Conservation (phyloP, 345 rosid species). For the Populus ilicifolia region DNA sequence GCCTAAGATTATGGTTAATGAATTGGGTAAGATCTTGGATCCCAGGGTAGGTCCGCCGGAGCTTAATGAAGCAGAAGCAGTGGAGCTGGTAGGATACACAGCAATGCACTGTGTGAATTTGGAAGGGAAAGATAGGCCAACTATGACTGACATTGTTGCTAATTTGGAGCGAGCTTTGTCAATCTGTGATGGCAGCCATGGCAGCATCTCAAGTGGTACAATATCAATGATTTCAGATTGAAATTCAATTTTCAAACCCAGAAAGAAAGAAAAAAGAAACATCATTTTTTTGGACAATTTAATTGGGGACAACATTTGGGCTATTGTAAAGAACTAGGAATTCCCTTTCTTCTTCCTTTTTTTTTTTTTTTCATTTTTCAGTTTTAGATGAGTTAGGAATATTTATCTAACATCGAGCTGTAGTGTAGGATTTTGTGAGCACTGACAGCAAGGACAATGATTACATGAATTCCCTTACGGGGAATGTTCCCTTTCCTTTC, state of each 20-base stretch:
- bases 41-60: conserved; percentile 52
- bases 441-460: conserved; percentile 25
- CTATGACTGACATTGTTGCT: conserved; percentile 53
- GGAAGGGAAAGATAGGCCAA: conserved; percentile 71
- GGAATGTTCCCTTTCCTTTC: background rate
- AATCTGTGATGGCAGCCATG: conserved; percentile 40
- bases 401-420: conserved; percentile 32
- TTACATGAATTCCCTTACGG: conserved; percentile 12
- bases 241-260: conserved; percentile 4
- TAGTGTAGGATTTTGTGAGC: conserved; percentile 22
- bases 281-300: conserved; percentile 1
- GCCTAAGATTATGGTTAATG: conserved; percentile 43
- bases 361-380: too few relatives aligned
- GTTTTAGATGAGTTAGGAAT: background rate
- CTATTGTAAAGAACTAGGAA: conserved; percentile 31
- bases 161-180: conserved; percentile 70
- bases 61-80: conserved; percentile 64
- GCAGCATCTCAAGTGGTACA: conserved; percentile 62
- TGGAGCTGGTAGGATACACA: conserved; percentile 71
- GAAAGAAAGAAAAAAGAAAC: background rate
- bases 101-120: conserved; percentile 74
- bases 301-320: conserved; percentile 10
- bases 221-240: conserved; percentile 53
- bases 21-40: conserved; percentile 53
- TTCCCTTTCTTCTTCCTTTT: background rate